Percentiles rank a stretch among this genome's conserved stretches.
These are phyloP conservation scores for Pseudogymnoascus sp. DNA, from an alignment of 2,329 filamentous ascomycete species.

Conservation along the genomic window DNA sequence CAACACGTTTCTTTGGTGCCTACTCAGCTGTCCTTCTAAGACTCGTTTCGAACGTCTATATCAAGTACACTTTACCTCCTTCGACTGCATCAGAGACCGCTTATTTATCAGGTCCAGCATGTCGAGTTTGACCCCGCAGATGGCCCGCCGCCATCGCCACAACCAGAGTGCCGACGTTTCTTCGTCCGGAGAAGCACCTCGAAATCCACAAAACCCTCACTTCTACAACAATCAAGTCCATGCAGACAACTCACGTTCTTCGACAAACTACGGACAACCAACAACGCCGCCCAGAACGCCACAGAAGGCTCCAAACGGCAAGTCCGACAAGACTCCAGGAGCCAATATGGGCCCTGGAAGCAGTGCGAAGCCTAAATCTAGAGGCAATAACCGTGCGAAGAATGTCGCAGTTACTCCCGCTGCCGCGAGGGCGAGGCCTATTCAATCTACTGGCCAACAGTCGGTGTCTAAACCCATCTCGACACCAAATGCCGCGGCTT, in stretches of 20 bases:
- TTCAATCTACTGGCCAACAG: slow-evolving; percentile 19
- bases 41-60: not conserved
- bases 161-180: slow-evolving; percentile 22
- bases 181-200: slow-evolving; percentile 20
- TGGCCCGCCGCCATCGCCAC: slow-evolving; percentile 30
- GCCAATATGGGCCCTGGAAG: slow-evolving; percentile 16
- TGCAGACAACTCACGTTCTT: slow-evolving; percentile 29
- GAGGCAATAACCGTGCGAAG: slow-evolving; percentile 26
- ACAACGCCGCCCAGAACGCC: slow-evolving; percentile 30
- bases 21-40: not conserved
- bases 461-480: slow-evolving; percentile 30
- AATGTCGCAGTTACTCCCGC: slow-evolving; percentile 26
- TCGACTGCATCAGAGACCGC: slow-evolving; percentile 32
- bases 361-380: slow-evolving; percentile 26
- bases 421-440: slow-evolving; percentile 20
- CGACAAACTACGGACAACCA: slow-evolving; percentile 22
- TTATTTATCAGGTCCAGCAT: slow-evolving; percentile 45
- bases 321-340: slow-evolving; percentile 15
- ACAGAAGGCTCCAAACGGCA: slow-evolving; percentile 20
- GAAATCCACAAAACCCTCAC: slow-evolving; percentile 38
- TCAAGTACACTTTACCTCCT: slow-evolving; percentile 20
- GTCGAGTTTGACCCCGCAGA: slow-evolving; percentile 36
- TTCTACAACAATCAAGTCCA: slow-evolving; percentile 35
- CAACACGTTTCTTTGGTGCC: slow-evolving; percentile 23
- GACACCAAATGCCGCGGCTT: slow-evolving; percentile 48